A percentile compares a stretch with the other conserved stretches of the same genome.
These are phyloP conservation scores for Plasmodium inui DNA, from an alignment of 169 alveolate genomes.

Conservation along the genomic window DNA sequence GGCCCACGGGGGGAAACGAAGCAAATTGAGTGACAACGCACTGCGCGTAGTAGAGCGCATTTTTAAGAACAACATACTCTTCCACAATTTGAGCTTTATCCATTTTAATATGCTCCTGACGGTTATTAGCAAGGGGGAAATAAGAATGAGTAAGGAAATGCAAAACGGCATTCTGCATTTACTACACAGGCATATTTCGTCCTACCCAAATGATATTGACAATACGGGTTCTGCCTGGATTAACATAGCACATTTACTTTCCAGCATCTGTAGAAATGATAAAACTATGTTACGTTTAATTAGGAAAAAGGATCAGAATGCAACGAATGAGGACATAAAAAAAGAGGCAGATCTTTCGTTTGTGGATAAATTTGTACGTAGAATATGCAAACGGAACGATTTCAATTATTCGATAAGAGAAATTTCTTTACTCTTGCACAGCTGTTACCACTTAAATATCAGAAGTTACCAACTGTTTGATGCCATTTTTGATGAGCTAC, in stretches of 20 bases:
- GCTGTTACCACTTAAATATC: slow-evolving; percentile 20
- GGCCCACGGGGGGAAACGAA: slow-evolving; percentile 1
- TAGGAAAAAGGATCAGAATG: neutral
- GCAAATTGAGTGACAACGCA: neutral
- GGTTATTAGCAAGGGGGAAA: slow-evolving; percentile 27
- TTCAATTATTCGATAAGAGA: slow-evolving; percentile 59
- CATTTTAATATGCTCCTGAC: slow-evolving; percentile 64
- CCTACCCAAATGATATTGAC: slow-evolving; percentile 4
- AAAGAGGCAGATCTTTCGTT: neutral
- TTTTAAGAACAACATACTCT: slow-evolving; percentile 11
- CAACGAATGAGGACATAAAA: neutral
- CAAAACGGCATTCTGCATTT: slow-evolving; percentile 17
- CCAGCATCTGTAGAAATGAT: slow-evolving; percentile 29
- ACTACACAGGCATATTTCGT: slow-evolving; percentile 24
- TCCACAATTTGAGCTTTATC: slow-evolving; percentile 32
- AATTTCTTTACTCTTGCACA: slow-evolving; percentile 50
- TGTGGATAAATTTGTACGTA: slow-evolving; percentile 24
- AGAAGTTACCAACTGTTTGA: slow-evolving; percentile 18
- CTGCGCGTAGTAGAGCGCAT: slow-evolving; percentile 22
- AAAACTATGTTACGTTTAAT: slow-evolving; percentile 16
- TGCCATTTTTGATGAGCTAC: slow-evolving; percentile 16
- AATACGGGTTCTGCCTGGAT: slow-evolving; percentile 64
- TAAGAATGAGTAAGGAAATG: slow-evolving; percentile 42
- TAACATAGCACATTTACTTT: slow-evolving; percentile 31
- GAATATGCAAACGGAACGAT: neutral